These are phyloP conservation scores for Pinus tabuliformis DNA, from an alignment of 75 land plant genomes.

Conservation along the genomic window DNA sequence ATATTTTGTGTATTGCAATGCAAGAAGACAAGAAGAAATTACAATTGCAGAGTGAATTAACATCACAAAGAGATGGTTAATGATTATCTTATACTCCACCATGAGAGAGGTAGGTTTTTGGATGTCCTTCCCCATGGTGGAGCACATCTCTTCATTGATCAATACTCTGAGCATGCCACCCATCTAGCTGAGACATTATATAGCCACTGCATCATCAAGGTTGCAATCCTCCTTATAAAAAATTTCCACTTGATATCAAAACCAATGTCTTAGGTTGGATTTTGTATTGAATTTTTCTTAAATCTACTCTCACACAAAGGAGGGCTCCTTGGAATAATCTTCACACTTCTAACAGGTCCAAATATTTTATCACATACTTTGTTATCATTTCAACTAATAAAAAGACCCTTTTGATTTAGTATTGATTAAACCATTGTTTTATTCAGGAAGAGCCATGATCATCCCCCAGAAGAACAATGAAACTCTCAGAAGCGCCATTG, in stretches of 20 bases:
- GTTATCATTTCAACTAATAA: not conserved
- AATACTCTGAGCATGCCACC: too few relatives aligned
- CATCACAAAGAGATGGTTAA: too few relatives aligned
- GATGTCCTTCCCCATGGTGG: too few relatives aligned
- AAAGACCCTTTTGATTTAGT: not conserved
- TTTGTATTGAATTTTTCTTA: not conserved
- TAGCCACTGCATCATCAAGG: too few relatives aligned
- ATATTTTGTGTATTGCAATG: too few relatives aligned
- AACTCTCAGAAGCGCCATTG: constrained; percentile 15
- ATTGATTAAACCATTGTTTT: not conserved
- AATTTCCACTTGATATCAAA: not conserved
- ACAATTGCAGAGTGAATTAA: too few relatives aligned
- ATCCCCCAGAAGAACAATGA: constrained; percentile 10
- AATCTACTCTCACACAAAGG: not conserved
- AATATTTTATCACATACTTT: not conserved
- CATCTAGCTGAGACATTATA: too few relatives aligned
- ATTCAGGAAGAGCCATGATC: not conserved
- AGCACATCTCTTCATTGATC: too few relatives aligned
- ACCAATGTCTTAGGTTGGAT: not conserved
- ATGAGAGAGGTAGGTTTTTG: too few relatives aligned
- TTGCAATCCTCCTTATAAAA: too few relatives aligned
- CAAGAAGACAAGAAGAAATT: too few relatives aligned
- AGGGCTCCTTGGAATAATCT: not conserved
- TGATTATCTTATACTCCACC: too few relatives aligned
- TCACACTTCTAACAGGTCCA: not conserved